Evolutionary conservation across 208 protist species (phyloP).

Genomic region (Leishmania mexicana): DNA sequence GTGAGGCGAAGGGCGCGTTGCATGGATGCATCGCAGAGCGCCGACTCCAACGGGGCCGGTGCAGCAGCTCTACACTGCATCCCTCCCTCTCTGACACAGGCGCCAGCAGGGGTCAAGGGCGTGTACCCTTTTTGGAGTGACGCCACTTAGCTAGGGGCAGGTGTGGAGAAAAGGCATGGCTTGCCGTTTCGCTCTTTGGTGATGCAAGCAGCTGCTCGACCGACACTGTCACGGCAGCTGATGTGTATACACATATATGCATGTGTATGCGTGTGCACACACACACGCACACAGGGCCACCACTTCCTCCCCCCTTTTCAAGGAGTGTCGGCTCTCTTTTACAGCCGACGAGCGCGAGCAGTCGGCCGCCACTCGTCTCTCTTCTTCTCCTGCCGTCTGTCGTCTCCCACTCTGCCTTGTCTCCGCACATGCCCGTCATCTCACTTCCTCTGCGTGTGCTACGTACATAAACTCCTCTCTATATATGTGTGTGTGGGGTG

Average conservation of each 20-base stretch:
- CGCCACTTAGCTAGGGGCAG: neutral
- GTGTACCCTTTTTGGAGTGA: neutral
- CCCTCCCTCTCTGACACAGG: neutral
- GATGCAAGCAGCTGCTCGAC: neutral
- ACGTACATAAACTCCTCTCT: neutral
- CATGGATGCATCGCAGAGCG: neutral
- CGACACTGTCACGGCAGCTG: neutral
- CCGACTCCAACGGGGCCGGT: neutral
- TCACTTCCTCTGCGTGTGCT: neutral
- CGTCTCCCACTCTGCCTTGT: neutral
- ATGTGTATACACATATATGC: neutral
- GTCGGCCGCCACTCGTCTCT: neutral
- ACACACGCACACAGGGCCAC: neutral
- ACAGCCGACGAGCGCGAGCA: neutral
- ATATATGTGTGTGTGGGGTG: neutral
- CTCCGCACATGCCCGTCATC: neutral
- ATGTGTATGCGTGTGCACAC: neutral
- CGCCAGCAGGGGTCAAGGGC: neutral
- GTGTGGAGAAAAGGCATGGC: neutral
- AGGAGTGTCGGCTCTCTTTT: neutral
- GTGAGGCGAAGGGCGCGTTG: neutral
- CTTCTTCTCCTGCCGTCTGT: neutral
- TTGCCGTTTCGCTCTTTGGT: neutral
- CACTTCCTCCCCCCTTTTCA: neutral
- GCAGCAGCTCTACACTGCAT: neutral